These are phyloP conservation scores for Aschersonia sp. DNA, from an alignment of 2,329 filamentous ascomycete genomes.

Conservation along the genomic window DNA sequence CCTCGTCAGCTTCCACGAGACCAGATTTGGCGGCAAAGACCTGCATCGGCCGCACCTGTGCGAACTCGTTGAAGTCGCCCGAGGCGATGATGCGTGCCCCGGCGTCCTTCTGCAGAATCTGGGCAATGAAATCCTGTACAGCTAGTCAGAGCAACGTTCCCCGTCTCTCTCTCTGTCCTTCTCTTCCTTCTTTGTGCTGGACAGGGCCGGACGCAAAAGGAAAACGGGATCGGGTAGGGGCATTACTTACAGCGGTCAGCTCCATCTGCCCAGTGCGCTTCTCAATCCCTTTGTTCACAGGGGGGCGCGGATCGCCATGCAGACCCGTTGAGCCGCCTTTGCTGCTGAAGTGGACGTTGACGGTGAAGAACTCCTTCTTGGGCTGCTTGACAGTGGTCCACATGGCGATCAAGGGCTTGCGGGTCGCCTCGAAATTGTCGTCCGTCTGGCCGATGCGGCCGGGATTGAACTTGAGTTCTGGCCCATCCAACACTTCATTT, in stretches of 20 bases:
- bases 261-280: constrained; percentile 41
- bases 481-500: constrained; percentile 37
- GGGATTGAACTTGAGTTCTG: constrained; percentile 51
- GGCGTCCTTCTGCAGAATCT: constrained; percentile 41
- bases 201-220: too few relatives aligned
- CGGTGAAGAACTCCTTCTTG: constrained; percentile 46
- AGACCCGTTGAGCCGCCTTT: constrained; percentile 52
- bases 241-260: constrained; percentile 35
- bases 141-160: too few relatives aligned
- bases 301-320: constrained; percentile 51
- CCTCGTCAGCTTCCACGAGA: constrained; percentile 47
- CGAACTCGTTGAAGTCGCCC: constrained; percentile 63
- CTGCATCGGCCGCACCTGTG: constrained; percentile 43
- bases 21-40: constrained; percentile 37
- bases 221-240: neutral
- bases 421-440: constrained; percentile 41
- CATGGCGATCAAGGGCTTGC: constrained; percentile 52
- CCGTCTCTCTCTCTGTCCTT: too few relatives aligned
- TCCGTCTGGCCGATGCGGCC: constrained; percentile 51
- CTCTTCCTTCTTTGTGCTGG: too few relatives aligned
- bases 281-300: constrained; percentile 48
- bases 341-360: constrained; percentile 54
- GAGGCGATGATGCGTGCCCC: constrained; percentile 43
- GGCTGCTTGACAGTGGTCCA: constrained; percentile 44
- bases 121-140: constrained; percentile 33